Evolutionary conservation across 306 rosid genomes (phyloP), one percentile per base, ranked within the genome.

Genomic region (Purshia tridentata): DNA sequence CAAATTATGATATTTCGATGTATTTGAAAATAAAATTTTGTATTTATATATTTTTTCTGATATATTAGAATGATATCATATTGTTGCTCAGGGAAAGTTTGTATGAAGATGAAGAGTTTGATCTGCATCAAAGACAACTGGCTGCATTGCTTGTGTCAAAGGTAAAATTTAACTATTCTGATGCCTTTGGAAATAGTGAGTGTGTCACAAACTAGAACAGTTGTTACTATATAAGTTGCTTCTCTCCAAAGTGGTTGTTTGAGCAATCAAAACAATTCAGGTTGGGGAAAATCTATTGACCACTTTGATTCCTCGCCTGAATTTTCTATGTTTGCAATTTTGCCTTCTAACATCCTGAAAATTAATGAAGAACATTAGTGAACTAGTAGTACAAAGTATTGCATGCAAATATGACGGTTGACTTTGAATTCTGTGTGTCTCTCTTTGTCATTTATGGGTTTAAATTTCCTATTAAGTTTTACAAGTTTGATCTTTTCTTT

Each of bases 141-240:
- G 97, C 99, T 47, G 99, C 99, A 1, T 85, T 94, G 60, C 91
- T 91, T 13, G 95, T 87, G 46, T 91, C 99, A 2, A 94, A 94
- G 97, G 99, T 94, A 73, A 78, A 68, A 20, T 40, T 59, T 3
- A 45, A 20, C 68, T 76, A 29, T 59, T 35, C 3, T 58, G 37
- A 55, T n/a, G 51, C 55, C 47, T 51, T 8, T 54, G 23, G 76
- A 67, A 67, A 72, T 58, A 11, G 70, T 29, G 3, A 54, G 69
- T 23, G 0, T 8, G 42, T 58, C 35, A 29, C 35, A 29, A 29
- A 29, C 35, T 1, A 29, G 35, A 29, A 29, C 35, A 29, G 35
- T 29, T 29, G 35, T 29, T 29, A 29, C 35, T 29, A 2, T 29
- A 2, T 29, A 29, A 29, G 1, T 29, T 29, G 2, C 35, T 29